Evolutionary conservation across 345 rosid species (phyloP).

Genomic region (Hirschfeldia incana): DNA sequence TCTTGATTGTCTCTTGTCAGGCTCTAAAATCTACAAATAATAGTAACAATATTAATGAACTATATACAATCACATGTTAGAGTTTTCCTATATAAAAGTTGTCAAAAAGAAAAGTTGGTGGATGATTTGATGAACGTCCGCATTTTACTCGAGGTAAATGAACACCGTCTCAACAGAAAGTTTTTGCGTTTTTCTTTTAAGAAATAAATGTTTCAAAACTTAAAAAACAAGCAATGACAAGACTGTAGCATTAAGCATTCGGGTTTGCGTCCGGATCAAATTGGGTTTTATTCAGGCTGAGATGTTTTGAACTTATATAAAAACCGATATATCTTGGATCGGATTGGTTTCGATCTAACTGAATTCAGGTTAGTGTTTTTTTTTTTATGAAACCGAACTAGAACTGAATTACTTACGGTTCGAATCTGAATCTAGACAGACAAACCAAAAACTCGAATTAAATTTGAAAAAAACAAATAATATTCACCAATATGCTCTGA

Average conservation of each 20-base stretch:
- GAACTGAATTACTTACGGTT: too few relatives aligned
- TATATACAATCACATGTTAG: background rate
- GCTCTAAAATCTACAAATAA: background rate
- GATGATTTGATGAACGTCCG: conserved; percentile 31
- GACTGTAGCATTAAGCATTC: background rate
- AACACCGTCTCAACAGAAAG: background rate
- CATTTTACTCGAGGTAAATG: conserved; percentile 13
- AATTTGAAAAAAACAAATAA: too few relatives aligned
- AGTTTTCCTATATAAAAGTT: background rate
- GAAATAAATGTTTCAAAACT: background rate
- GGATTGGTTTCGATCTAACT: background rate
- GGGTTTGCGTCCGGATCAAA: background rate
- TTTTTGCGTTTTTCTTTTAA: background rate
- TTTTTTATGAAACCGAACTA: too few relatives aligned
- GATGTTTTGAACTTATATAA: background rate
- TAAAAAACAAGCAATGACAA: too few relatives aligned
- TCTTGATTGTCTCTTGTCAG: conserved; percentile 4
- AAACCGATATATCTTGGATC: background rate
- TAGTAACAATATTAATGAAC: background rate
- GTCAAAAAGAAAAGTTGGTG: background rate
- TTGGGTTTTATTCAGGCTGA: background rate
- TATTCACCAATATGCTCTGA: background rate
- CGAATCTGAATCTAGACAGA: too few relatives aligned
- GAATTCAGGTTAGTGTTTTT: background rate
- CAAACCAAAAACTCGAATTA: too few relatives aligned